Evolutionary conservation across 345 rosid genomes (phyloP).

Genomic region (Arabidopsis suecica): DNA sequence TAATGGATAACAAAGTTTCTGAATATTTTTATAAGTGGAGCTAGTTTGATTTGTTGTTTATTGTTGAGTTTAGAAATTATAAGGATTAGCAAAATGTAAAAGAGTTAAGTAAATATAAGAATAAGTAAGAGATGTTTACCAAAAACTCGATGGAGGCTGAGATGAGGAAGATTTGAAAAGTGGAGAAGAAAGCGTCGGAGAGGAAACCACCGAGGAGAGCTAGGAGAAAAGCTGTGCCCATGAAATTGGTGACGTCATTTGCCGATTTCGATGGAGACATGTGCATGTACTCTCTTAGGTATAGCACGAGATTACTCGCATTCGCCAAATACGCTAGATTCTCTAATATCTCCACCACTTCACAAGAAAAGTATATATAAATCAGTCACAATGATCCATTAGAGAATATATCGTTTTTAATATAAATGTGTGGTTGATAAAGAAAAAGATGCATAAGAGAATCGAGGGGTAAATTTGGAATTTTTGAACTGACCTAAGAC

Average conservation of each 20-base stretch:
- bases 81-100: conserved; percentile 14
- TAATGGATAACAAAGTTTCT: conserved; percentile 2
- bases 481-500: conserved; percentile 53
- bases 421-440: neutral
- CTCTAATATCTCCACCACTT: conserved; percentile 89
- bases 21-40: neutral
- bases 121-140: conserved; percentile 47
- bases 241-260: conserved; percentile 75
- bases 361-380: neutral
- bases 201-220: conserved; percentile 89
- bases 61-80: neutral
- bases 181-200: conserved; percentile 72
- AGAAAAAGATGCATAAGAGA: neutral
- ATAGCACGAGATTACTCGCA: conserved; percentile 82
- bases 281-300: conserved; percentile 66
- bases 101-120: neutral
- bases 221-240: conserved; percentile 84
- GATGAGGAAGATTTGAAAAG: conserved; percentile 65
- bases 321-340: conserved; percentile 81
- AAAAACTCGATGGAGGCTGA: conserved; percentile 68
- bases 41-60: conserved; percentile 8
- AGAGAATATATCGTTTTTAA: neutral
- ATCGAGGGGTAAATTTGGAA: conserved; percentile 14
- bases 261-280: conserved; percentile 76
- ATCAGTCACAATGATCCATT: conserved; percentile 36